Base-by-base conservation (phyloP, 2,329 filamentous ascomycete genomes). In the Penicillium sp. region DNA sequence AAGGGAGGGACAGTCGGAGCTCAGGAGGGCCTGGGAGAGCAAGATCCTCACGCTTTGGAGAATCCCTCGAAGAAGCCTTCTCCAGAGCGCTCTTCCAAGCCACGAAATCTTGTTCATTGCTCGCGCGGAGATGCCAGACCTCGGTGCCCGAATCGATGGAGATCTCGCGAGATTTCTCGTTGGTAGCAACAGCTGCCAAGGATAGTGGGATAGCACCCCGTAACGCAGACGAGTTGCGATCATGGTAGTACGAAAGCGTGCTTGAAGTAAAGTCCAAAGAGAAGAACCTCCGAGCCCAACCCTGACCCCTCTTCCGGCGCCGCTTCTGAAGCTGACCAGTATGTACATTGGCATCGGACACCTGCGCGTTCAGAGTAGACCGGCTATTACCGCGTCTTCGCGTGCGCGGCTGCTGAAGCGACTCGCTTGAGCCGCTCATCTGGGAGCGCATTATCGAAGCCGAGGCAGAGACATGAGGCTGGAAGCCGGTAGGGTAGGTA, bases 141-240 rank as follows among this genome's bases (percentile, higher is more conserved):
- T 99, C 94, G 2, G 94, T 92, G 1, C 94, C 94, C 0, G 94
- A 97, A 70, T 99, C 94, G 52, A 99, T 94, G 39, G 88, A 95
- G 48, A 99, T 96, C 71, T 97, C 93, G 58, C 91, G 84, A 34
- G 89, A 85, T 65, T 89, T 85, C 70, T 94, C 90, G 67, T 96
- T 92, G 7, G 90, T 90, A 3, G 92, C 89, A 53, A 99, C 88
- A 4, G 90, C 94, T 15, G 94, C 94, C 47, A 99, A 76, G 24
- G 90, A 94, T 8, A 99, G 80, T 0, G 94, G 94, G 47, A 99
- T 94, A 7, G 94, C 91, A 16, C 94, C 94, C 54, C 94, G 85
- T 41, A 99, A 79, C 1, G 93, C 91, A 6, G 93, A 95, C 5
- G 93, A 96, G 67, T 95, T 93, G 42, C 90, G 87, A 70, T 93